Evolutionary conservation across 192 early-diverging fungal species (phyloP).

Genomic region (Spinellus fusiger): DNA sequence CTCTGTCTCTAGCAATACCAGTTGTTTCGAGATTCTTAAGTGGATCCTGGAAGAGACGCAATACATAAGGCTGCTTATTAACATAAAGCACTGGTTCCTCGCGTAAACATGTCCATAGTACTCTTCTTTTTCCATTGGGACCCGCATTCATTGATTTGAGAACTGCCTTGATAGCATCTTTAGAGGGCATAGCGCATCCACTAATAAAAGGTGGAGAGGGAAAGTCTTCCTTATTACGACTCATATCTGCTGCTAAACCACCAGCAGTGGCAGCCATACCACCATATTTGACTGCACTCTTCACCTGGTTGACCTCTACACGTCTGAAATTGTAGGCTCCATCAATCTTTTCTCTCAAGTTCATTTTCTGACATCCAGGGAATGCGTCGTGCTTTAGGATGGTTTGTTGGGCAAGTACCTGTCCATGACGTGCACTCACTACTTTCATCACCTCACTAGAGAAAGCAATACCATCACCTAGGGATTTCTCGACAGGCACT

Average conservation of each 20-base stretch:
- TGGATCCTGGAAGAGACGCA: slow-evolving; percentile 56
- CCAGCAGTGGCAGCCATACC: not conserved
- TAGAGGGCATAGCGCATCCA: slow-evolving; percentile 60
- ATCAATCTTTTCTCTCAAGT: slow-evolving; percentile 51
- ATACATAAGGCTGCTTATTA: slow-evolving; percentile 51
- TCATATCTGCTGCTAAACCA: slow-evolving; percentile 20
- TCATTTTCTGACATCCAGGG: slow-evolving; percentile 59
- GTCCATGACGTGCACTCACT: slow-evolving; percentile 42
- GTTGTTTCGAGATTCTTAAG: slow-evolving; percentile 59
- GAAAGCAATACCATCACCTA: slow-evolving; percentile 56
- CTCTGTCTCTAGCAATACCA: slow-evolving; percentile 56
- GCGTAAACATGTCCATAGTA: slow-evolving; percentile 57
- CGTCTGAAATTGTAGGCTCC: slow-evolving; percentile 56
- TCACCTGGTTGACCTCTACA: slow-evolving; percentile 30
- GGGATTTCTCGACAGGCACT: slow-evolving; percentile 37
- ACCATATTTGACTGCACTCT: slow-evolving; percentile 12
- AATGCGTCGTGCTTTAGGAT: slow-evolving; percentile 63
- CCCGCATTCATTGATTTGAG: slow-evolving; percentile 43
- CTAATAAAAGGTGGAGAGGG: slow-evolving; percentile 36
- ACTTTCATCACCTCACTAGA: slow-evolving; percentile 51
- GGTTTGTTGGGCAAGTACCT: slow-evolving; percentile 49
- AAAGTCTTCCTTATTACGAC: slow-evolving; percentile 6
- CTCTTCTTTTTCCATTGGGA: slow-evolving; percentile 32
- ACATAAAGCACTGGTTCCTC: slow-evolving; percentile 65
- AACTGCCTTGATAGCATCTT: slow-evolving; percentile 46